phyloP scores from a whole-genome alignment of 192 early-diverging fungal species.

The Cetraspora pellucida region DNA sequence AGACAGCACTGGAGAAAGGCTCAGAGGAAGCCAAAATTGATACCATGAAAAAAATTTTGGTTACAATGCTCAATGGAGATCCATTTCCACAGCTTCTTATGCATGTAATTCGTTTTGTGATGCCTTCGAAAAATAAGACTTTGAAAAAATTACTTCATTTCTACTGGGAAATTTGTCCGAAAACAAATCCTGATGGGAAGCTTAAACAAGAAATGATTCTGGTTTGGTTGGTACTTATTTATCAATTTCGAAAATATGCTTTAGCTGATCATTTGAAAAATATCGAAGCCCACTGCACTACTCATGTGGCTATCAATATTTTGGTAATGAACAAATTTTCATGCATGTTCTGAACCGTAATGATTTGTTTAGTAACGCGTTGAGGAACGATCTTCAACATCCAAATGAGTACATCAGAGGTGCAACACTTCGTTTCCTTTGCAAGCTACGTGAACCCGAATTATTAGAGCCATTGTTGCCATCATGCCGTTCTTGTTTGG shows the following conservation, averaged over 20 bases:
- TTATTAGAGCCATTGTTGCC: slow-evolving; percentile 93
- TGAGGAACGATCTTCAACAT: slow-evolving; percentile 95
- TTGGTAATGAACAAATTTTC: neutral
- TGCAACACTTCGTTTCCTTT: slow-evolving; percentile 88
- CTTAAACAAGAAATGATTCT: slow-evolving; percentile 95
- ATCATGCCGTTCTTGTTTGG: slow-evolving; percentile 84
- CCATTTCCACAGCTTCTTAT: slow-evolving; percentile 86
- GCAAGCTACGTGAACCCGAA: slow-evolving; percentile 94
- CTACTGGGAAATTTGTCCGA: slow-evolving; percentile 98
- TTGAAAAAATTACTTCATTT: slow-evolving; percentile 96
- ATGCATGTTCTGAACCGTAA: neutral
- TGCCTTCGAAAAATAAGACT: slow-evolving; percentile 93
- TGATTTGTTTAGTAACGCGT: slow-evolving; percentile 68
- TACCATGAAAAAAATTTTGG: slow-evolving; percentile 92
- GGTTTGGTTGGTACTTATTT: slow-evolving; percentile 64
- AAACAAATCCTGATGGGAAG: slow-evolving; percentile 86
- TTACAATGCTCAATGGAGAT: slow-evolving; percentile 92
- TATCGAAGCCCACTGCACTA: neutral
- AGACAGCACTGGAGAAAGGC: slow-evolving; percentile 82
- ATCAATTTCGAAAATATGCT: neutral
- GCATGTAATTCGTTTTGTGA: slow-evolving; percentile 97
- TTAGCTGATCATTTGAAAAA: neutral
- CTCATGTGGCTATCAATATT: too few relatives aligned
- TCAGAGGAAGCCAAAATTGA: slow-evolving; percentile 92
- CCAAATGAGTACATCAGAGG: slow-evolving; percentile 99